Evolutionary conservation across 768 basidiomycete genomes (phyloP), one percentile per base, ranked within the genome.

Genomic region (Pleurotus pulmonarius): DNA sequence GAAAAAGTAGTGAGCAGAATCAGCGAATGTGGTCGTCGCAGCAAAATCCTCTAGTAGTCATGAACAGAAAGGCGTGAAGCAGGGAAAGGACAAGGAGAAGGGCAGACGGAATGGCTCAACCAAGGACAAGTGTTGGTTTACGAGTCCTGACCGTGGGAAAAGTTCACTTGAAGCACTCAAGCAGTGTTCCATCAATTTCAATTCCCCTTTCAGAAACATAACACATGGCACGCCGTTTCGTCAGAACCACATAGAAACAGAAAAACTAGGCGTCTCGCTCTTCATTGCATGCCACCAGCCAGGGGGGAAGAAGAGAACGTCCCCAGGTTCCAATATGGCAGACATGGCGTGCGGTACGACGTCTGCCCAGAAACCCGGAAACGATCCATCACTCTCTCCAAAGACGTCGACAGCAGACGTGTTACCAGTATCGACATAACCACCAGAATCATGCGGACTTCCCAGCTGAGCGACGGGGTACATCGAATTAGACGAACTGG

Each of bases 201-300:
- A 15, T 47, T 18, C 46, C 7, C 13, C 13, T 18, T 13, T 15
- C 13, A 25, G 22, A 9, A 25, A 16, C 18, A 20, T 47, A 47
- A 47, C 15, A 47, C 24, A 25, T 47, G 46, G 46, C 46, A 2
- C 46, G 15, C 20, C 38, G 37, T 22, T 38, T 43, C n/a, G 12
- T n/a, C 72, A 95, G 69, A 92, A 95, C 92, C 92, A 94, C 81
- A 93, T 88, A 29, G 94, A 95, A 46, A 94, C 79, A 43, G 92
- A 94, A 67, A 92, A 87, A 72, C 92, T 93, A 39, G 77, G 83
- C 20, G 82, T 80, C 71, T 92, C 90, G 69, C 85, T 87, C 60
- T 86, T 82, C 89, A 93, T 90, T 15, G 87, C 88, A 69, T 96
- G 93, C 93, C 93, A 96, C 93, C 93, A 96, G 25, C 90, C 86